Base-by-base conservation (phyloP, 2,329 filamentous ascomycete genomes). In the Coniella lustricola region DNA sequence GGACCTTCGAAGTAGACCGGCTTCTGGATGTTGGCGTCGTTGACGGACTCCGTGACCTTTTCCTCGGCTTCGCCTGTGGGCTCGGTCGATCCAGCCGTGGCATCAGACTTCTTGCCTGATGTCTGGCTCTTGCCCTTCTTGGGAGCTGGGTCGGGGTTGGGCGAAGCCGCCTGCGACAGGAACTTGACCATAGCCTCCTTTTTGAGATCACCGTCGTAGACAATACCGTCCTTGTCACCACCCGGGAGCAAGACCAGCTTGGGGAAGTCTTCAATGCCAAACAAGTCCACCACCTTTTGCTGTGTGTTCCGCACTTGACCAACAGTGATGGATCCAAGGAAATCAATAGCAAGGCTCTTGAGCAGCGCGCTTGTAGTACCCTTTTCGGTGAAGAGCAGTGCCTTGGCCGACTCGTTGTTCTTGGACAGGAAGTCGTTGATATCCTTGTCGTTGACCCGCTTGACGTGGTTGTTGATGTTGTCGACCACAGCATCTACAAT, bases 341-440 rank as follows among this genome's bases (percentile, higher is more conserved):
- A 98, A 63, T 97, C 93, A 59, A 96, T 89, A 7, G 93, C 90
- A 46, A 97, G 67, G 52, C 89, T 84, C 65, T 86, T 87, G 55
- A 96, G 70, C 20, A 95, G 73, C 10, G 90, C 81, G 62, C 87
- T 91, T 0, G 87, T 91, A 5, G 85, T 84, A 18, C 90, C 89
- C 72, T 97, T 98, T 49, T 95, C 87, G 2, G 87, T 94, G 67
- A 98, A 97, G 3, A 98, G 72, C 31, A 98, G 81, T 0, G 87
- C 90, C 72, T 95, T 96, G 43, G 90, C 79, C 12, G 75, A 78
- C 17, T 85, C 79, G 51, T 82, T 83, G 38, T 79, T 76, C 50
- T 78, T 75, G 9, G 71, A 69, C 43, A 96, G 66, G 77, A 91
- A 98, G 12, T 71, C 70, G 49, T 89, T 83, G 33, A 95, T 61